These are phyloP conservation scores for Podospora tetraspora DNA, from an alignment of 495 filamentous ascomycete genomes.

Conservation along the genomic window DNA sequence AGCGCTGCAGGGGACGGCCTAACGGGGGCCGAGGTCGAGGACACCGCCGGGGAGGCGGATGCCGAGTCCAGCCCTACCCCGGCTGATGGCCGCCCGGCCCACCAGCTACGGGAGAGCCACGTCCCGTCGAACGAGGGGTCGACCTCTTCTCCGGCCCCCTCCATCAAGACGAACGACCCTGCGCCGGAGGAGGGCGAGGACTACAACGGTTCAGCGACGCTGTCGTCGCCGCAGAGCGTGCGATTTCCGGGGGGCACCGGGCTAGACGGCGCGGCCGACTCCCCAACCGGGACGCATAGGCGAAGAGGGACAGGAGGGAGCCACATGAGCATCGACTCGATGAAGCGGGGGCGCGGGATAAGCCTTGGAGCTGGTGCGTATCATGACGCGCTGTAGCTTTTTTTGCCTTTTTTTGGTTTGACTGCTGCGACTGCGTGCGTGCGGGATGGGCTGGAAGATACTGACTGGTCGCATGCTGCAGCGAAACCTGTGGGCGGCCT, in stretches of 20 bases:
- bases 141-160: not conserved
- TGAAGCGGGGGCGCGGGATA: slow-evolving; percentile 31
- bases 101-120: slow-evolving; percentile 12
- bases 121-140: slow-evolving; percentile 2
- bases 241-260: not conserved
- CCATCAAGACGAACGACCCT: not conserved
- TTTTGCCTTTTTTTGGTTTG: not conserved
- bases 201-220: not conserved
- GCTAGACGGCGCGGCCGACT: not conserved
- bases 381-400: not conserved
- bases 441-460: not conserved
- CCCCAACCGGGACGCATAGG: slow-evolving; percentile 5
- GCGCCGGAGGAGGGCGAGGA: slow-evolving; percentile 5
- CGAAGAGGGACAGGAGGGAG: slow-evolving; percentile 19
- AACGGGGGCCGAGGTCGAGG: slow-evolving; percentile 3
- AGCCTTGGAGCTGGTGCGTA: slow-evolving; percentile 30
- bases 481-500: slow-evolving; percentile 2
- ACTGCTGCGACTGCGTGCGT: not conserved
- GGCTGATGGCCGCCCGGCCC: not conserved
- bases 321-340: slow-evolving; percentile 24
- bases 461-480: not conserved
- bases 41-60: not conserved
- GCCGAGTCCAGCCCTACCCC: not conserved
- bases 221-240: slow-evolving; percentile 7
- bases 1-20: slow-evolving; percentile 12